Conservation (phyloP, 495 filamentous ascomycete species). For the Parachaetomium inaequale region DNA sequence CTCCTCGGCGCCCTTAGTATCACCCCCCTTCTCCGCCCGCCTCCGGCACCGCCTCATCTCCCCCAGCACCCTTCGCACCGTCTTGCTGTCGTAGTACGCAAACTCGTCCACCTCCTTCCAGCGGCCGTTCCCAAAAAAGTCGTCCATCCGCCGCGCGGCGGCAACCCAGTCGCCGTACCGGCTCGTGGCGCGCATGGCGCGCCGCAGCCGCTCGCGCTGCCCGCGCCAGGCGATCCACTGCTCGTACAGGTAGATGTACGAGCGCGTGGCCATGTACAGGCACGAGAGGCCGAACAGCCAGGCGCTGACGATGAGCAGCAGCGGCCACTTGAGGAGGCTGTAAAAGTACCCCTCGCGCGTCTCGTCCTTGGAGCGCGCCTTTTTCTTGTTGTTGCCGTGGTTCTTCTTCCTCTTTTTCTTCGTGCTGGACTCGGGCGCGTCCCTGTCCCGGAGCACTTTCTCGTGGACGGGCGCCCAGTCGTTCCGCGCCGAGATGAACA, state of each 20-base stretch:
- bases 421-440: slow-evolving; percentile 1
- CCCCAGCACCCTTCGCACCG: slow-evolving; percentile 67
- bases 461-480: slow-evolving; percentile 81
- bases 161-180: slow-evolving; percentile 79
- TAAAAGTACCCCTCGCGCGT: slow-evolving; percentile 92
- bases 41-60: slow-evolving; percentile 63
- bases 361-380: slow-evolving; percentile 71
- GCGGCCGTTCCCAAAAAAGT: slow-evolving; percentile 70
- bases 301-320: slow-evolving; percentile 69
- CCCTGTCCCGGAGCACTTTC: slow-evolving; percentile 49
- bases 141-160: slow-evolving; percentile 75
- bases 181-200: slow-evolving; percentile 62
- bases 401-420: neutral
- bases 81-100: slow-evolving; percentile 89
- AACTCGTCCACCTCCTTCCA: slow-evolving; percentile 90
- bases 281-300: slow-evolving; percentile 70
- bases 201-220: slow-evolving; percentile 62
- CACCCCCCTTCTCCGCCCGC: slow-evolving; percentile 51
- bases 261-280: slow-evolving; percentile 74
- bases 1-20: slow-evolving; percentile 18
- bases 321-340: slow-evolving; percentile 82
- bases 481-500: slow-evolving; percentile 70
- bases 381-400: slow-evolving; percentile 29
- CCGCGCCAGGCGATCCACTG: slow-evolving; percentile 72
- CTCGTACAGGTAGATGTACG: slow-evolving; percentile 89